Conservation (phyloP, 768 basidiomycete species). For the Lactifluus volemus region DNA sequence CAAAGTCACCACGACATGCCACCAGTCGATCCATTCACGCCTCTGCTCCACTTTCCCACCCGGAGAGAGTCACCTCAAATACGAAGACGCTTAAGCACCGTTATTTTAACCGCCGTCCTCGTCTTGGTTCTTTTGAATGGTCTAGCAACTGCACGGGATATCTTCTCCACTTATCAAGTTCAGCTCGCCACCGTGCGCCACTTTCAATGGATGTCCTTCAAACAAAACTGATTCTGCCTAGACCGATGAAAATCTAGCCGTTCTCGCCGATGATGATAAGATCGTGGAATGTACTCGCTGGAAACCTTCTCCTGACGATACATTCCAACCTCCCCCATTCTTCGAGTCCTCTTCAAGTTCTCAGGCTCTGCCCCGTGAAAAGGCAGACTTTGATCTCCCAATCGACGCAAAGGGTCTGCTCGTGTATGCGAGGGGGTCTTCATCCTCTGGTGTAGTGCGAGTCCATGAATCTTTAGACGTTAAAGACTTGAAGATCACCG, state of each 20-base stretch:
- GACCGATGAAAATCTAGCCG: background rate
- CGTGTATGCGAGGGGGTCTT: background rate
- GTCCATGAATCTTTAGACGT: background rate
- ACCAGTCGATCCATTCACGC: background rate
- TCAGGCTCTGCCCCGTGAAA: background rate
- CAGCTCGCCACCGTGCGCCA: background rate
- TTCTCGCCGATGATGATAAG: background rate
- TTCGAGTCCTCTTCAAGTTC: no score
- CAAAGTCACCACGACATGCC: background rate
- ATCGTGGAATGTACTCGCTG: background rate
- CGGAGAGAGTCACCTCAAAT: background rate
- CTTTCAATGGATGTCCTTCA: background rate
- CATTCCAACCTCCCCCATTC: background rate
- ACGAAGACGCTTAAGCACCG: background rate
- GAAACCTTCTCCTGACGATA: background rate
- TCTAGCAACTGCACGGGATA: background rate
- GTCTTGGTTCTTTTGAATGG: background rate
- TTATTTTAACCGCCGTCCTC: background rate
- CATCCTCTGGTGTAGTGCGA: conserved; percentile 6
- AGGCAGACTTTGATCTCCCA: conserved; percentile 1
- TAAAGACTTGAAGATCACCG: conserved; percentile 1
- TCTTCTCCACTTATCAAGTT: conserved; percentile 1
- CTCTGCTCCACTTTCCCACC: background rate
- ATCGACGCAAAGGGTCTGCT: background rate
- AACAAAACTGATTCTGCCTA: background rate